Percentiles rank a stretch among this genome's conserved stretches.
Conservation (phyloP, 2,329 filamentous ascomycete species). For the Pezicula rhizophila region DNA sequence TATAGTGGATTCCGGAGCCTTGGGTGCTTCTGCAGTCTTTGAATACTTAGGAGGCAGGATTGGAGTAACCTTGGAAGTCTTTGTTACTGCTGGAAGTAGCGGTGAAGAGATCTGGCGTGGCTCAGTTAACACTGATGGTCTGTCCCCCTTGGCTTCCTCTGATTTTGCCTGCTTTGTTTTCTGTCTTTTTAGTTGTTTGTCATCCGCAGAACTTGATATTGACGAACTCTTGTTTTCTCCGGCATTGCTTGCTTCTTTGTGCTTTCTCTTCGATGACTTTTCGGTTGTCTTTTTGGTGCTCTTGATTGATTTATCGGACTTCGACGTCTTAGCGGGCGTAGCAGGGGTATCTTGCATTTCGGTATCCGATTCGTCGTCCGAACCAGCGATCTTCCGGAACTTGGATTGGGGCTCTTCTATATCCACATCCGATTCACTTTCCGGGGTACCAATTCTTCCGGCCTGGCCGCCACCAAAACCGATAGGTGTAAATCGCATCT, state of each 20-base stretch:
- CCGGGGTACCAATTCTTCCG: conserved; percentile 31
- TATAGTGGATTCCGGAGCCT: too few species aligned
- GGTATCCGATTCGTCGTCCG: conserved; percentile 8
- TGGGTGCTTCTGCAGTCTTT: neutral
- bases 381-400: neutral
- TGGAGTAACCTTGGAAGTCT: neutral
- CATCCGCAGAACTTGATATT: conserved; percentile 8
- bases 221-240: conserved; percentile 23
- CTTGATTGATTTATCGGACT: neutral
- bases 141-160: conserved; percentile 10
- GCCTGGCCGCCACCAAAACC: conserved; percentile 44
- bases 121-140: conserved; percentile 12
- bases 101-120: neutral
- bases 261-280: conserved; percentile 19
- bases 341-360: conserved; percentile 14
- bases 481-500: conserved; percentile 61
- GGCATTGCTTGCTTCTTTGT: conserved; percentile 13
- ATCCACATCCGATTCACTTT: conserved; percentile 16
- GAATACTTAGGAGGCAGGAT: conserved; percentile 4
- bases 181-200: conserved; percentile 16
- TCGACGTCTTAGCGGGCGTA: neutral
- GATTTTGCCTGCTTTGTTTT: conserved; percentile 20
- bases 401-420: conserved; percentile 3
- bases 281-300: neutral
- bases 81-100: too few species aligned